Percentiles rank a stretch among this genome's conserved stretches.
Evolutionary conservation across 371 early-diverging fungal species (phyloP).

Genomic region (Zychaea mexicana): DNA sequence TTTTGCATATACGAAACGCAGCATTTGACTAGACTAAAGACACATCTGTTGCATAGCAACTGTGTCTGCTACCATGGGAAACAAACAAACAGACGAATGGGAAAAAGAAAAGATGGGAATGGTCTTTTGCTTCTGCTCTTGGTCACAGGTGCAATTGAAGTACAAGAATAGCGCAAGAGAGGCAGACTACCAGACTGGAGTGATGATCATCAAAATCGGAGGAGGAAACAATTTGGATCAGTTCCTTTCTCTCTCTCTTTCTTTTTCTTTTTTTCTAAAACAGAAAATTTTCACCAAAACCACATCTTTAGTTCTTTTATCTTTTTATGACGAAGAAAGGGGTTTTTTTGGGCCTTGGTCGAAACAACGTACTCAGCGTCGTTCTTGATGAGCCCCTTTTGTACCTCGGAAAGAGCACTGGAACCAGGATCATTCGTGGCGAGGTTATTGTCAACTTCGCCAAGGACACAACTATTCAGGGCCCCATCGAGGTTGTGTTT

Average conservation of each 20-base stretch:
- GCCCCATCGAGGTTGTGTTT: conserved; percentile 39
- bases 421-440: conserved; percentile 38
- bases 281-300: not conserved
- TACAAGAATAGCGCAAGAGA: too few relatives aligned
- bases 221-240: not conserved
- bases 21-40: too few relatives aligned
- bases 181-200: too few relatives aligned
- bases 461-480: conserved; percentile 33
- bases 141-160: too few relatives aligned
- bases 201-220: too few relatives aligned
- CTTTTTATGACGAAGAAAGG: not conserved
- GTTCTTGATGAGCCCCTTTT: conserved; percentile 36
- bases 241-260: not conserved
- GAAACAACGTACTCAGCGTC: conserved; percentile 6
- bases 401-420: conserved; percentile 30
- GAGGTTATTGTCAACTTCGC: conserved; percentile 40
- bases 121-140: too few relatives aligned
- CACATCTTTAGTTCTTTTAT: not conserved
- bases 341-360: not conserved
- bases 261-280: not conserved
- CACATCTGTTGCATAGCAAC: too few relatives aligned
- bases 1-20: too few relatives aligned
- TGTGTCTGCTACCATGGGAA: too few relatives aligned
- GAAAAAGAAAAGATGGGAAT: not conserved
- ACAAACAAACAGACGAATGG: too few relatives aligned